Percentiles rank a stretch among this genome's conserved stretches.
phyloP scores from a whole-genome alignment of 495 filamentous ascomycete species.

The Daldinia childiae region DNA sequence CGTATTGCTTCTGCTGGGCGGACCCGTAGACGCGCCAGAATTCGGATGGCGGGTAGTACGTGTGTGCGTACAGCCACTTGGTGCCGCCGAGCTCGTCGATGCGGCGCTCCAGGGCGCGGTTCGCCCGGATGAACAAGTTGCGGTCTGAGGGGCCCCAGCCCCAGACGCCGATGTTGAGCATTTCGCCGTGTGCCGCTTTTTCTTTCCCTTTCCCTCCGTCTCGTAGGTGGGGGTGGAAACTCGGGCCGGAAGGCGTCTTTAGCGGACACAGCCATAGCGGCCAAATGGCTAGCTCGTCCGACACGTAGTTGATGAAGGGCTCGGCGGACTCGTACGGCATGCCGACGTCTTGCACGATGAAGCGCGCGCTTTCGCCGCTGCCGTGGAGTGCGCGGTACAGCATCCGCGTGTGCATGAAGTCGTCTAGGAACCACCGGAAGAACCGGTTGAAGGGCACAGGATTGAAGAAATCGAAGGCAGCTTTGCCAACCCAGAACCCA shows the following conservation, averaged over 20 bases:
- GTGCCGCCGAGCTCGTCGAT: conserved; percentile 71
- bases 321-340: conserved; percentile 61
- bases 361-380: conserved; percentile 61
- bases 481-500: conserved; percentile 66
- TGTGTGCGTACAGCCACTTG: conserved; percentile 71
- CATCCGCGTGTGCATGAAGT: conserved; percentile 71
- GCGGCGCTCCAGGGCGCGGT: conserved; percentile 71
- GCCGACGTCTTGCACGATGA: conserved; percentile 67
- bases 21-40: conserved; percentile 66
- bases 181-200: conserved; percentile 32
- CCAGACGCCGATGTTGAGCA: conserved; percentile 67
- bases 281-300: conserved; percentile 60
- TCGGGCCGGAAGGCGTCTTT: conserved; percentile 52
- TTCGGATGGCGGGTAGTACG: conserved; percentile 64
- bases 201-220: conserved; percentile 22
- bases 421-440: conserved; percentile 67
- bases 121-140: conserved; percentile 60
- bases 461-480: conserved; percentile 64
- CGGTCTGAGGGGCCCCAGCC: conserved; percentile 58
- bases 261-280: conserved; percentile 70
- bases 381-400: conserved; percentile 69
- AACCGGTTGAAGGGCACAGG: conserved; percentile 64
- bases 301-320: conserved; percentile 63
- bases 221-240: conserved; percentile 56
- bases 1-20: conserved; percentile 57